Base-by-base conservation (phyloP, 805 yeast species). In the Huiozyma sinensis region DNA sequence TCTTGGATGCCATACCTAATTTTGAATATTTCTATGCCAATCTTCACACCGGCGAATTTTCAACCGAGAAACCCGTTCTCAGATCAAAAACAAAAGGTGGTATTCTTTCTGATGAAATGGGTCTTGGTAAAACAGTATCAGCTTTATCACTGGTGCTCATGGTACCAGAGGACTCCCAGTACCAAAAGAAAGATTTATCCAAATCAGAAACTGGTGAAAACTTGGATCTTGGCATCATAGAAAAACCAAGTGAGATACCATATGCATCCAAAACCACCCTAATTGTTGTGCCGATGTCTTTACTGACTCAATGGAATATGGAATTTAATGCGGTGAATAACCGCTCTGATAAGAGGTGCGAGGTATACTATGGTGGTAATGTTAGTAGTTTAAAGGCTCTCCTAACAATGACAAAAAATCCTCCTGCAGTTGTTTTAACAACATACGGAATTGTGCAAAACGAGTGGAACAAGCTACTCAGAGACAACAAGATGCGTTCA, bases 51-150 rank as follows among this genome's bases (percentile, higher is more conserved):
- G 96, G 96, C 5, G 88, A 83, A 44, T 74, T 90, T 44, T 77
- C 90, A 0, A 52, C 76, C 11, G 72, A 73, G 24, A 77, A 74
- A 48, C 97, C 96, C 1, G 53, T 78, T 9, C 66, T 87, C 36
- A 76, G 71, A 46, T 69, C 80, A 1, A 55, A 73, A 13, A 72
- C 81, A 40, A 69, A 71, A 40, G 97, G 97, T 33, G 97, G 97
- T 2, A 83, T 89, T 17, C 65, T 89, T 11, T 95, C 97, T 0
- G 97, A 89, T 65, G 97, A 89, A 60, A 89, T 89, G 97, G 97
- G 97, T 0, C 69, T 89, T 7, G 97, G 97, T 37, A 89, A 89
- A 58, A 89, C 97, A 0, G 83, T 89, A 27, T 83, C 95, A 1
- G 77, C 95, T 0, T 63, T 87, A 42, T 73, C 96, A 0, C 64